Base-by-base conservation (phyloP, 306 rosid species). In the Citrullus mucosospermus region DNA sequence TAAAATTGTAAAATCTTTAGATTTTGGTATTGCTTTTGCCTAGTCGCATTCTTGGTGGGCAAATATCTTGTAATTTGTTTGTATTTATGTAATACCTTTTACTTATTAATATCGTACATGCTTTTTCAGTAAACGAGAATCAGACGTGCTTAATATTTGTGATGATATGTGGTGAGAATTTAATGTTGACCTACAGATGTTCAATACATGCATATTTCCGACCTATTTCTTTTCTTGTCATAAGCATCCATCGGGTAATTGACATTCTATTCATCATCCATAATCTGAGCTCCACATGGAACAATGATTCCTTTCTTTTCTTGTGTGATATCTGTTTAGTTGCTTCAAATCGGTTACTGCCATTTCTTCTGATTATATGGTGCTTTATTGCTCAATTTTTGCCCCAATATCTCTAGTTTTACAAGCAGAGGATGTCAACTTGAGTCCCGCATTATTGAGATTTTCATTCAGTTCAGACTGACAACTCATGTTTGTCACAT, bases 391-490 rank as follows among this genome's bases (percentile, higher is more conserved):
- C 73, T 63, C 6, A n/a, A 63, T 9, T 63, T 59, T 34, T 34
- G 73, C 4, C 72, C 28, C 51, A 39, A 66, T 18, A 34, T 65
- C 50, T 36, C 48, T 2, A 66, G 3, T 36, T 15, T 66, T 53
- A 66, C 10, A 16, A 66, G 28, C 22, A 66, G 28, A 16, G 10
- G 46, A 63, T 34, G 70, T 34, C 25, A 34, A 63, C 46, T 63
- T 63, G 48, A 65, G 48, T 65, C 25, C 71, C 71, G 18, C 48
- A 17, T 18, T 4, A 17, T 66, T 9, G 72, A 66, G 25, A 65
- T n/a, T 65, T 65, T 65, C 48, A 65, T 65, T 65, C 48, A 66
- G 50, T 66, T 36, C 72, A 67, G 74, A 67, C 53, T 67, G 32
- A 67, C 20, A 6, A 18, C 17, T 67, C 53, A 5, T 43, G 53